Conservation (phyloP, 371 early-diverging fungal species). For the Thermomucor indicae-seudaticae region DNA sequence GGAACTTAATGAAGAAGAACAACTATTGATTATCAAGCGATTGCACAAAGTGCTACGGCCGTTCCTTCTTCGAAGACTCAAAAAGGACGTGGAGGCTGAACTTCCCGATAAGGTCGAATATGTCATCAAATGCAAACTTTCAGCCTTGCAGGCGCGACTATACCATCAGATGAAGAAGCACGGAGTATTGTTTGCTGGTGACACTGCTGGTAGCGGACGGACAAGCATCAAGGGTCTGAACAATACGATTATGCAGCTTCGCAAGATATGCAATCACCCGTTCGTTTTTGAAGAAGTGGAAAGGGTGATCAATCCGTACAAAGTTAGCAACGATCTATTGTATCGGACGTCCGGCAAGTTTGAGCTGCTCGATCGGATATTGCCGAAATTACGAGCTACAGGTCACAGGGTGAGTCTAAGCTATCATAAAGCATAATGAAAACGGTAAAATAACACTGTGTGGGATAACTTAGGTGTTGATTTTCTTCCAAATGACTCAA, state of each 20-base stretch:
- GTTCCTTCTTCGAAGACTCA: slow-evolving; percentile 95
- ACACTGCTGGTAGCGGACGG: slow-evolving; percentile 11
- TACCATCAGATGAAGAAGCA: slow-evolving; percentile 77
- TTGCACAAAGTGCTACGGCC: slow-evolving; percentile 97
- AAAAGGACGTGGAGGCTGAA: slow-evolving; percentile 98
- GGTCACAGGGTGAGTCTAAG: slow-evolving; percentile 84
- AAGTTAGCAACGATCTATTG: slow-evolving; percentile 51
- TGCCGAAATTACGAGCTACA: slow-evolving; percentile 84
- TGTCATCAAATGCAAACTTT: slow-evolving; percentile 92
- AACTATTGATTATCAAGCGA: slow-evolving; percentile 93
- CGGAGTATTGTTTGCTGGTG: slow-evolving; percentile 59
- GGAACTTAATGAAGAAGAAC: slow-evolving; percentile 96
- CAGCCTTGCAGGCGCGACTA: slow-evolving; percentile 76
- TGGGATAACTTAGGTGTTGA: slow-evolving; percentile 57
- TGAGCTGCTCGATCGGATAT: slow-evolving; percentile 94
- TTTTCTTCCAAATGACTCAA: slow-evolving; percentile 99
- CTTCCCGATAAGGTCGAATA: slow-evolving; percentile 99
- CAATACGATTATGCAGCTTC: slow-evolving; percentile 99
- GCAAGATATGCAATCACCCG: slow-evolving; percentile 99
- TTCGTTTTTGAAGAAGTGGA: slow-evolving; percentile 98
- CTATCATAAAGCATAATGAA: neutral
- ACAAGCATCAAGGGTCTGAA: slow-evolving; percentile 82
- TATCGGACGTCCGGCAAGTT: slow-evolving; percentile 95
- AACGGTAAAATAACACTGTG: neutral
- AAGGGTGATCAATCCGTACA: slow-evolving; percentile 64